Base-by-base conservation (phyloP, 2,329 filamentous ascomycete genomes). In the Grosmannia clavigera region DNA sequence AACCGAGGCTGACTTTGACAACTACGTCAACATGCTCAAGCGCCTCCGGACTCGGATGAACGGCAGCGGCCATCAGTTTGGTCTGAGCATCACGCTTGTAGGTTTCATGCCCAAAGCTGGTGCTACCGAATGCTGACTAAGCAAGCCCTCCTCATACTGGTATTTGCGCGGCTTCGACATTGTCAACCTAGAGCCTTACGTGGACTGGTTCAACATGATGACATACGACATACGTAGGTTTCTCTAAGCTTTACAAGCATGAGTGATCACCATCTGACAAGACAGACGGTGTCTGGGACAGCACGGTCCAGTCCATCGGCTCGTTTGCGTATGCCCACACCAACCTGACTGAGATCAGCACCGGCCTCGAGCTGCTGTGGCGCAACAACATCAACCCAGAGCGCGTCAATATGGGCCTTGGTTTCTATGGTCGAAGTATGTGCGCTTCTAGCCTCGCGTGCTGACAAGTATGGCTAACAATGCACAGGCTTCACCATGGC, bases 301-400 rank as follows among this genome's bases (percentile, higher is more conserved):
- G 52, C 11, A 14, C 46, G 1, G 61, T 55, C 46, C 55, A 63
- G 40, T 61, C 1, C 16, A 65, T 66, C 5, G 74, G 73, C 0
- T 43, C 66, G 0, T 66, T 67, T 19, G 64, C 75, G 11, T 65
- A 69, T n/a, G 64, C 69, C 0, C 76, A 79, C 60, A 77, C 75
- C 0, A 78, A 80, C 62, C 55, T 79, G 6, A 77, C 75, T 0
- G 76, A 79, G 62, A 76, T 78, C 38, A 65, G 74, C 1, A 27
- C 63, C 0, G 68, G 67, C 0, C 60, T 79, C 0, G 71, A 78
- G 1, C 72, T 81, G 0, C 66, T 82, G 3, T 81, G 78, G 76
- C 69, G 75, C 6, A 74, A 71, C 35, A 64, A 73, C 33, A 68
- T 82, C 22, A 60, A 69, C 2, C 72, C 78, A 0, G 54, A 61